Evolutionary conservation across 306 rosid genomes (phyloP).

Genomic region (Nissolia schottii): DNA sequence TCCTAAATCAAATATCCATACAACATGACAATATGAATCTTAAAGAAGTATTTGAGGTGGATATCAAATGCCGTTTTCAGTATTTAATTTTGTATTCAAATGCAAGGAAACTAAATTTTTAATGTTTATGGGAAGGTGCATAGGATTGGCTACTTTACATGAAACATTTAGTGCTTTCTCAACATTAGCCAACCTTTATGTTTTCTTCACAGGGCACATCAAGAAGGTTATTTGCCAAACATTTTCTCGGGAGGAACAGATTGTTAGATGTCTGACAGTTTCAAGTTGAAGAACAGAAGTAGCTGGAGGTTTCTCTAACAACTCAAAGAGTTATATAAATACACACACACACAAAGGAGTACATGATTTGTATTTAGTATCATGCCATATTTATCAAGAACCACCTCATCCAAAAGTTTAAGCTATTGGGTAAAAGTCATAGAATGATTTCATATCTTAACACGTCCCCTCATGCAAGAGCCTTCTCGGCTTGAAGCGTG

Average conservation of each 20-base stretch:
- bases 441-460: too few species aligned
- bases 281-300: neutral
- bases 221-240: neutral
- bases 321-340: too few species aligned
- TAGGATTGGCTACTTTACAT: neutral
- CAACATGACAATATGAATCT: neutral
- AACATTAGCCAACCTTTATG: neutral
- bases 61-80: neutral
- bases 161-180: neutral
- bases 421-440: too few species aligned
- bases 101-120: neutral
- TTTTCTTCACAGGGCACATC: neutral
- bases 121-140: neutral
- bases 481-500: too few species aligned
- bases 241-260: neutral
- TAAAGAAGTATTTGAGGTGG: neutral
- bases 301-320: too few species aligned
- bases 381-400: too few species aligned
- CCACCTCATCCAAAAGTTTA: too few species aligned
- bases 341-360: too few species aligned
- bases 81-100: neutral
- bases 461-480: too few species aligned
- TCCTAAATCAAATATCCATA: slow-evolving; percentile 8
- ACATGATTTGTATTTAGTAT: too few species aligned
- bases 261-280: neutral